phyloP scores from a whole-genome alignment of 2,329 filamentous ascomycete genomes.

The Hymenoscyphus occultus region DNA sequence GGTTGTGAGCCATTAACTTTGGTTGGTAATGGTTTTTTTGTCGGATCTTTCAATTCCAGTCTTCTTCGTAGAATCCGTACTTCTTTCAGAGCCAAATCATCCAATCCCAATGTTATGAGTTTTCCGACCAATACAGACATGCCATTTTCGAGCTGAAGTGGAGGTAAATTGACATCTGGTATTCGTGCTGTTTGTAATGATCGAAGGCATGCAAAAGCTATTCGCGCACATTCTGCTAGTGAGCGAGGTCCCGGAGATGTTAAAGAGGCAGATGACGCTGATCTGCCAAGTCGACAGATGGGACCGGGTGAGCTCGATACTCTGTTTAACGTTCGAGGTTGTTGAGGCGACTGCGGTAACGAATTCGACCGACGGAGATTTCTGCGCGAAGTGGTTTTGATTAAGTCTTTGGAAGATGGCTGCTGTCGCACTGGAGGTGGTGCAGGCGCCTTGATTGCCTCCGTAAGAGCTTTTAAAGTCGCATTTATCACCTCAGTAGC shows the following conservation, averaged over 20 bases:
- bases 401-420: slow-evolving; percentile 35
- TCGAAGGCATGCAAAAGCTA: slow-evolving; percentile 64
- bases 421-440: slow-evolving; percentile 23
- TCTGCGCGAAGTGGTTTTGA: slow-evolving; percentile 41
- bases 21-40: slow-evolving; percentile 28
- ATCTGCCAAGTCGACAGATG: slow-evolving; percentile 42
- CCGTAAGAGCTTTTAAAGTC: slow-evolving; percentile 65
- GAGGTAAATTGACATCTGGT: slow-evolving; percentile 52
- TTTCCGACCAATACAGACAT: slow-evolving; percentile 68
- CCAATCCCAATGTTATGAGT: slow-evolving; percentile 60
- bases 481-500: slow-evolving; percentile 73
- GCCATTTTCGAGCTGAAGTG: slow-evolving; percentile 69
- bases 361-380: slow-evolving; percentile 53
- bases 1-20: slow-evolving; percentile 38
- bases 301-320: slow-evolving; percentile 56
- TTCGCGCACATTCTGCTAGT: slow-evolving; percentile 59
- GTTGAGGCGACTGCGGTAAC: slow-evolving; percentile 58
- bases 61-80: slow-evolving; percentile 62
- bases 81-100: slow-evolving; percentile 68
- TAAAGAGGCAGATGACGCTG: slow-evolving; percentile 38
- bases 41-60: slow-evolving; percentile 47
- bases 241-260: slow-evolving; percentile 37
- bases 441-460: slow-evolving; percentile 54
- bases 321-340: slow-evolving; percentile 59
- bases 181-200: slow-evolving; percentile 50